Evolutionary conservation across 1,139 yeast species (phyloP).

Genomic region (Suhomyces yuchorum): DNA sequence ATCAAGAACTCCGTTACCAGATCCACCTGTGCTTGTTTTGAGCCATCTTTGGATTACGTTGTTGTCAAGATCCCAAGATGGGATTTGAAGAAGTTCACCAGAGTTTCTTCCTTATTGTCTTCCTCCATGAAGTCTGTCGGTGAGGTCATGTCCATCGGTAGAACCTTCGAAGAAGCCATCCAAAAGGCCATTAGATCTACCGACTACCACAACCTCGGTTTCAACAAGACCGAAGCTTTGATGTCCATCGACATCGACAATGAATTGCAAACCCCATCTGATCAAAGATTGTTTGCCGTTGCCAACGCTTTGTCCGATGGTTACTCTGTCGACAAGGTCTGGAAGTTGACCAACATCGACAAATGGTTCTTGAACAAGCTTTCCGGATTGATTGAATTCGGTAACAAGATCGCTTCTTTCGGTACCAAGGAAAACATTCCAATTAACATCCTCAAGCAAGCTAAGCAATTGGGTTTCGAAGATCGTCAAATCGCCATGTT

Average conservation of each 20-base stretch:
- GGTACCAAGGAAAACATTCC: constrained; percentile 67
- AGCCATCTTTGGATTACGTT: constrained; percentile 95
- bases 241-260: constrained; percentile 88
- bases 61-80: constrained; percentile 99
- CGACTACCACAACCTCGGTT: constrained; percentile 92
- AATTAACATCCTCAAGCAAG: constrained; percentile 65
- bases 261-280: constrained; percentile 93
- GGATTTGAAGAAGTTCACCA: constrained; percentile 95
- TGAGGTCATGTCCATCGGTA: constrained; percentile 97
- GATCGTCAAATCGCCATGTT: constrained; percentile 95
- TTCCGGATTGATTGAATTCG: constrained; percentile 68
- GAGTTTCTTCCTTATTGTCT: constrained; percentile 85
- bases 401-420: constrained; percentile 59
- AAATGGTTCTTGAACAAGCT: constrained; percentile 96
- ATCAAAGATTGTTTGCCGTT: constrained; percentile 93
- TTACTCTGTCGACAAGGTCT: constrained; percentile 88
- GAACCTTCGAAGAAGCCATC: constrained; percentile 97
- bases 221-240: constrained; percentile 82
- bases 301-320: constrained; percentile 89
- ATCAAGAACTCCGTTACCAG: constrained; percentile 92
- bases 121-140: constrained; percentile 99
- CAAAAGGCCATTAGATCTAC: constrained; percentile 98
- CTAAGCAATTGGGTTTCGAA: constrained; percentile 96
- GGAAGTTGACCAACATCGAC: constrained; percentile 91
- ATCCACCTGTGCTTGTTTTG: constrained; percentile 95